Base-by-base conservation (phyloP, 1,284 basidiomycete genomes). In the Moesziomyces globuligerus region DNA sequence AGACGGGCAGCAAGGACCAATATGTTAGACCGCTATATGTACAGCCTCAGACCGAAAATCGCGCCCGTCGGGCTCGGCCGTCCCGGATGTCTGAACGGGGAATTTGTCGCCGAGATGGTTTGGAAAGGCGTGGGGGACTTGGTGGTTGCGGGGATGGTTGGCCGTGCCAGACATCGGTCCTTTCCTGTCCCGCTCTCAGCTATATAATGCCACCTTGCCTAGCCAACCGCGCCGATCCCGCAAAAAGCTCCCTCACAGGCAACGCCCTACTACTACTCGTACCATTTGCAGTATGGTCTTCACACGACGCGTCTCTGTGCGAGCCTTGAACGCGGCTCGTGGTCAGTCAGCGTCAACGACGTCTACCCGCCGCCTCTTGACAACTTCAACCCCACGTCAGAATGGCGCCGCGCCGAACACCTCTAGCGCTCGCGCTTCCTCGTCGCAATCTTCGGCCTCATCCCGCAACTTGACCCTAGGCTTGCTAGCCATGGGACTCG, bases 401-500 rank as follows among this genome's bases (percentile, higher is more conserved):
- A 41, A 15, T 21, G 52, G 26, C 45, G 43, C 56, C 4, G 21
- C 29, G 5, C 3, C 29, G 21, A 26, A 23, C 41, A 17, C 37
- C 10, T 9, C 10, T n/a, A 18, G 8, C 9, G 23, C 48, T 17
- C 13, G 29, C 24, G 15, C 34, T 20, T 36, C 15, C 9, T 36
- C 34, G 7, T 18, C 42, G 7, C 3, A 48, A 15, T 28, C 55
- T 0, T 15, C 24, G 17, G 29, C 37, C 4, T 58, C 48, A 2
- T 36, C 55, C 13, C 55, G 51, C 29, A 59, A 66, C 25, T 51
- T 66, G 8, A 48, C 38, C 3, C 28, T 66, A 3, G 62, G 56
- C 11, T 56, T 66, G 13, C 56, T 66, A 15, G 56, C 62, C 17
- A 43, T 66, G n/a, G 62, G 62, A 13, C 40, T 66, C 1, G 62